These are phyloP conservation scores for Trametes punicea DNA, from an alignment of 768 basidiomycete genomes.

Conservation along the genomic window DNA sequence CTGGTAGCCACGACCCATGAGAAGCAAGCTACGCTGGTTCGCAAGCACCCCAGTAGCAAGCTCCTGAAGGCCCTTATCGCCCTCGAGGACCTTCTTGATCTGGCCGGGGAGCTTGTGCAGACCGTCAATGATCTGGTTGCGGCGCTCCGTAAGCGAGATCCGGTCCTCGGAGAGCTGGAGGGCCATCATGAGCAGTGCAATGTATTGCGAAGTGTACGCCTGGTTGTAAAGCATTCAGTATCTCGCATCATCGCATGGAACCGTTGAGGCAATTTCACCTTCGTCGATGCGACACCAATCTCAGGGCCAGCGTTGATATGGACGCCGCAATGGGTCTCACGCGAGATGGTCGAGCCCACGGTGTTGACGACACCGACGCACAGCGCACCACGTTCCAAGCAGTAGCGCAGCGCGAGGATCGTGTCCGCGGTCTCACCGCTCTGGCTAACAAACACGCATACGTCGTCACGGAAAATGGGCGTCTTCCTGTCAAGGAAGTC, in stretches of 20 bases:
- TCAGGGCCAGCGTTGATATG: constrained; percentile 99
- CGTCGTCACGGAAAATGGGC: constrained; percentile 98
- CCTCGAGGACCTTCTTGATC: constrained; percentile 83
- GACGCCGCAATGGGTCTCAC: constrained; percentile 98
- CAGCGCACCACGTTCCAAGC: constrained; percentile 92
- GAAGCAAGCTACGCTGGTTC: constrained; percentile 81
- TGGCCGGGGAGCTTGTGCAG: constrained; percentile 86
- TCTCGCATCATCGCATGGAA: not conserved
- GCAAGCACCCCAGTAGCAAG: constrained; percentile 76
- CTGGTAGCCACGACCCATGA: constrained; percentile 99
- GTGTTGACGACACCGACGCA: constrained; percentile 98
- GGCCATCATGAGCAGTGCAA: constrained; percentile 98
- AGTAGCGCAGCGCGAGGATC: constrained; percentile 93
- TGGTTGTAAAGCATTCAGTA: constrained; percentile 28
- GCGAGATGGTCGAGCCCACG: constrained; percentile 95
- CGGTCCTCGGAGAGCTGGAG: constrained; percentile 96
- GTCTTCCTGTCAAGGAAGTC: constrained; percentile 99
- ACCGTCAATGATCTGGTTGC: constrained; percentile 90
- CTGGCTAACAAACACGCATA: constrained; percentile 94
- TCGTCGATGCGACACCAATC: constrained; percentile 98
- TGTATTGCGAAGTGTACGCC: constrained; percentile 99
- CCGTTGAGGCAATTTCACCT: constrained; percentile 44
- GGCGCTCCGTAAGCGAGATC: constrained; percentile 85
- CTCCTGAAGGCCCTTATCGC: constrained; percentile 73
- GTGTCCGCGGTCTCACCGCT: constrained; percentile 99